Percentiles rank a stretch among this genome's conserved stretches.
phyloP scores from a whole-genome alignment of 2,329 filamentous ascomycete species.

The Whalleya microplaca region DNA sequence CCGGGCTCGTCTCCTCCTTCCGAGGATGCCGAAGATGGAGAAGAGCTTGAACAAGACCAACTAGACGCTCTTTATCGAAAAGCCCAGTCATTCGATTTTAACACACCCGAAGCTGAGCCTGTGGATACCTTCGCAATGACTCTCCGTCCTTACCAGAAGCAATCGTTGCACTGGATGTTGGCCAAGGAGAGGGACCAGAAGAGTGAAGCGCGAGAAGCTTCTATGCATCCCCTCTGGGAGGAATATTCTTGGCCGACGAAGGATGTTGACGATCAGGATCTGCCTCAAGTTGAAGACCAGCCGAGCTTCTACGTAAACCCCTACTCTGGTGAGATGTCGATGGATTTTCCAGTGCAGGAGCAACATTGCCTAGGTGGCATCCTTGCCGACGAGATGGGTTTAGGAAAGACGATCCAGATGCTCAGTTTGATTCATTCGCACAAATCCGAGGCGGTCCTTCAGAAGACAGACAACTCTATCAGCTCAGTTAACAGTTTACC shows the following conservation, averaged over 20 bases:
- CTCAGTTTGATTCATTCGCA: conserved; percentile 89
- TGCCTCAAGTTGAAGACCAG: conserved; percentile 68
- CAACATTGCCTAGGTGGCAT: conserved; percentile 94
- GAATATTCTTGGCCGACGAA: conserved; percentile 89
- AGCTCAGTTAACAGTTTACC: conserved; percentile 63
- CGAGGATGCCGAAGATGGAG: conserved; percentile 79
- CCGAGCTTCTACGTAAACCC: conserved; percentile 91
- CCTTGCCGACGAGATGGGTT: conserved; percentile 94
- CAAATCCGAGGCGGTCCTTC: conserved; percentile 58
- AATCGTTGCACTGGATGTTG: conserved; percentile 96
- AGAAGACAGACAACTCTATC: conserved; percentile 39
- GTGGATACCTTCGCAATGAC: conserved; percentile 80
- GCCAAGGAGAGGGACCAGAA: conserved; percentile 84
- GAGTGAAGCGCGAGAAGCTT: conserved; percentile 67
- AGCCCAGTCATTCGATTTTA: conserved; percentile 95
- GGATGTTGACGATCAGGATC: conserved; percentile 80
- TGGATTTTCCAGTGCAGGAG: conserved; percentile 91
- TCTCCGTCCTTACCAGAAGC: conserved; percentile 90
- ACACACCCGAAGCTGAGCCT: conserved; percentile 84
- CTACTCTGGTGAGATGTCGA: conserved; percentile 90
- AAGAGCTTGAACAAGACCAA: conserved; percentile 93
- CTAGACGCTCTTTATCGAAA: conserved; percentile 93
- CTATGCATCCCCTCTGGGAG: conserved; percentile 98
- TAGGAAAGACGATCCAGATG: conserved; percentile 99
- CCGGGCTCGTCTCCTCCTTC: conserved; percentile 55